These are phyloP conservation scores for Hawksworthiomyces lignivorus DNA, from an alignment of 2,329 filamentous ascomycete species.

Conservation along the genomic window DNA sequence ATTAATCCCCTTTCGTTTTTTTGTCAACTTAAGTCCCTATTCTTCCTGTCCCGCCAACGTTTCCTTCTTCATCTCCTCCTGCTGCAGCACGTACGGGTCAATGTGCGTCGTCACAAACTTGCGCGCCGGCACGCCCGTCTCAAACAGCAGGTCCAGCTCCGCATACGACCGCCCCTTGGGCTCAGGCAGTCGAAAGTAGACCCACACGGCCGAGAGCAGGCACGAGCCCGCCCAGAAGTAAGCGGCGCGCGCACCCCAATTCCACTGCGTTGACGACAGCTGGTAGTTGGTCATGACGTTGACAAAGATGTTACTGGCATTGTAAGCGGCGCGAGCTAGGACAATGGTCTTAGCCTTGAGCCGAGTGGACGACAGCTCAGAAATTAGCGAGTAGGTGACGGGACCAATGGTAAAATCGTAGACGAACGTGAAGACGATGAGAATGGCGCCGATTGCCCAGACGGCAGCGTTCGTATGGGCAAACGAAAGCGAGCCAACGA, in stretches of 20 bases:
- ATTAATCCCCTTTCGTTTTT: too few relatives aligned
- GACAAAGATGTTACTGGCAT: slow-evolving; percentile 35
- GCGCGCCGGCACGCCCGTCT: neutral
- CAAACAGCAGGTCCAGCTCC: slow-evolving; percentile 3
- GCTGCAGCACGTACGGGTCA: too few relatives aligned
- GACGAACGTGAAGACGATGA: slow-evolving; percentile 31
- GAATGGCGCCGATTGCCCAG: slow-evolving; percentile 32
- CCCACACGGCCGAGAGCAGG: slow-evolving; percentile 23
- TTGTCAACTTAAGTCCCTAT: too few relatives aligned
- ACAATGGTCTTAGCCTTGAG: slow-evolving; percentile 39
- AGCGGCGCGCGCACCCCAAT: slow-evolving; percentile 32
- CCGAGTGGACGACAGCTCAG: slow-evolving; percentile 39
- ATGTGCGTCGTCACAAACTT: too few relatives aligned
- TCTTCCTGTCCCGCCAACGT: too few relatives aligned
- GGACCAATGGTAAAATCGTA: slow-evolving; percentile 30
- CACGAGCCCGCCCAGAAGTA: slow-evolving; percentile 37
- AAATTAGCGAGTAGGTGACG: slow-evolving; percentile 37
- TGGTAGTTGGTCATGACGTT: slow-evolving; percentile 31
- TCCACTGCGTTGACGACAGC: slow-evolving; percentile 28
- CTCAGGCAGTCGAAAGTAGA: neutral
- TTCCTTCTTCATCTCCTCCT: too few relatives aligned
- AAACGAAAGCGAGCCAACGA: slow-evolving; percentile 32
- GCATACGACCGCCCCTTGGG: slow-evolving; percentile 4
- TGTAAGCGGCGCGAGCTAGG: slow-evolving; percentile 35
- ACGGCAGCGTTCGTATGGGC: slow-evolving; percentile 22